Evolutionary conservation across 2,329 filamentous ascomycete genomes (phyloP), one percentile per base, ranked within the genome.

Genomic region (Cercospora sp.): DNA sequence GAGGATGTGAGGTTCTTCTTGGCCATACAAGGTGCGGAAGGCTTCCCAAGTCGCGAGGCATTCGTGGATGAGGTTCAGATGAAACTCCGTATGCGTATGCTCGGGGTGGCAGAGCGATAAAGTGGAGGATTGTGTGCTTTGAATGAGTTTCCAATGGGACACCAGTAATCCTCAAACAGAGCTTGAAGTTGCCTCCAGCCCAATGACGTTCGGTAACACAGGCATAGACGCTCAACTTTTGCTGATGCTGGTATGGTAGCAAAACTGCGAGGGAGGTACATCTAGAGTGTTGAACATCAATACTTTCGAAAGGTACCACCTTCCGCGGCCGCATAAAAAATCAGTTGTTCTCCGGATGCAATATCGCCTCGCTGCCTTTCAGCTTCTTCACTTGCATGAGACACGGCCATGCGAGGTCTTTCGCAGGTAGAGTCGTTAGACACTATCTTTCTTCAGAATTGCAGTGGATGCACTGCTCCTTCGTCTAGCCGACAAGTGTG

Each of bases 1-100:
- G 66, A 63, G 30, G 63, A 68, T 36, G 63, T 68, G 58, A 62
- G 36, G 13, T 65, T 68, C 53, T 68, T 68, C 36, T 30, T 68
- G 31, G 20, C 26, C 13, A 68, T 68, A 26, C 20, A 57, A 42
- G 58, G 45, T 3, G 60, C 65, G 13, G 10, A 59, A 5, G 65
- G 65, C 1, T 42, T 51, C 26, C 60, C 60, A 18, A 63, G 62
- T 16, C 65, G 65, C 20, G 60, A 67, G 48, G 61, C 65, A n/a
- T 67, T 67, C n/a, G 61, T 60, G 18, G 65, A 67, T 7, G 65
- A 64, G 16, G 57, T 67, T 20, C 65, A 64, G 58, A 60, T 60
- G 53, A 63, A 61, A 26, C 30, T 67, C 10, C 61, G 61, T n/a
- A 42, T 60, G 30, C 42, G 45, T 20, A 64, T 64, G 60, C 65